These are phyloP conservation scores for Scleroderma bovista DNA, from an alignment of 768 basidiomycete species.

Conservation along the genomic window DNA sequence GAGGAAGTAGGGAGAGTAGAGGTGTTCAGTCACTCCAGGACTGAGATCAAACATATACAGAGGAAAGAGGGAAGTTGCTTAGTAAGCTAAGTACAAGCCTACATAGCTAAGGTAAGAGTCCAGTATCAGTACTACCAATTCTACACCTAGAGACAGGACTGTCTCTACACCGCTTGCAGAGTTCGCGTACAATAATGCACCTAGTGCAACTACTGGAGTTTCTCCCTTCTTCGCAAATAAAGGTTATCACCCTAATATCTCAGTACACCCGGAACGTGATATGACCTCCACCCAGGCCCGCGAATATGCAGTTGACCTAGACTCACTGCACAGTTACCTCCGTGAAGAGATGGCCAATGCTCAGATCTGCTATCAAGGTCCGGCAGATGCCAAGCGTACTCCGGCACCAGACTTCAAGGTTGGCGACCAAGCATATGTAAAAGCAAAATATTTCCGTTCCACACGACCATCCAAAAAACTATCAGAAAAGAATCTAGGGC, in stretches of 20 bases:
- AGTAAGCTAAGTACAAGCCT: no score
- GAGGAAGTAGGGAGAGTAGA: no score
- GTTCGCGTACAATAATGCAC: conserved; percentile 29
- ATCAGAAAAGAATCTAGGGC: conserved; percentile 10
- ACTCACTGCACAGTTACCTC: neutral
- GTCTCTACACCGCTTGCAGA: no score
- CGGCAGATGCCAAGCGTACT: conserved; percentile 22
- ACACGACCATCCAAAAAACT: neutral
- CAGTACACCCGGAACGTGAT: no score
- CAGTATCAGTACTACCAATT: no score
- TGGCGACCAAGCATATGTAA: conserved; percentile 18
- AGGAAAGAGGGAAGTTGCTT: no score
- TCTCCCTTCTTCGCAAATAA: conserved; percentile 29
- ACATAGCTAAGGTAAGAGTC: no score
- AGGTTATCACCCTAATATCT: conserved; percentile 17
- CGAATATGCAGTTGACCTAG: neutral
- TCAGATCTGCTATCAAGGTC: neutral
- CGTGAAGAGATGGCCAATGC: neutral
- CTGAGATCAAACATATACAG: no score
- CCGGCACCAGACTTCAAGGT: conserved; percentile 23
- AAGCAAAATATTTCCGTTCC: neutral
- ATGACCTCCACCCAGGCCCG: no score
- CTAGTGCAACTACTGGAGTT: conserved; percentile 19
- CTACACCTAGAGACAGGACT: no score
- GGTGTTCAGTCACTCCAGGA: no score